A percentile compares a stretch with the other conserved stretches of the same genome.
Conservation (phyloP, 495 filamentous ascomycete species). For the Copromyces sp. region DNA sequence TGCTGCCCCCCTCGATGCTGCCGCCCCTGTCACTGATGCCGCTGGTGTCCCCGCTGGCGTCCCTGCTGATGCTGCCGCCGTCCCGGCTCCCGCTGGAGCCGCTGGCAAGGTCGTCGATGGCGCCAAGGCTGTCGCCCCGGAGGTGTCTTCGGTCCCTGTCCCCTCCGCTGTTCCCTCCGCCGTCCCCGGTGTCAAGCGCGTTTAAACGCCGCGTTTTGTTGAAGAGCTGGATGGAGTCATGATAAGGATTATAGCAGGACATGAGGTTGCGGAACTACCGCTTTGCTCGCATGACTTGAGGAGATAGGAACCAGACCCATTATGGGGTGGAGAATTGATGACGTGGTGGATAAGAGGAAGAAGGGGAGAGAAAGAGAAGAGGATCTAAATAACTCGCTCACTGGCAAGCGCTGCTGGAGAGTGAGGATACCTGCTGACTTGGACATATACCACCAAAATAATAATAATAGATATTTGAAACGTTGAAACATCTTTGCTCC, state of each 20-base stretch:
- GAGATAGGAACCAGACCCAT: not conserved
- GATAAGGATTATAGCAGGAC: conserved; percentile 8
- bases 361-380: not conserved
- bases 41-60: not conserved
- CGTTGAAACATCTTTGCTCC: not conserved
- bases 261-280: no score
- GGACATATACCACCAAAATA: not conserved
- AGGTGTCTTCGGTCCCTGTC: conserved; percentile 70
- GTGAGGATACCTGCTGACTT: not conserved
- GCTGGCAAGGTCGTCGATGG: no score
- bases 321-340: not conserved
- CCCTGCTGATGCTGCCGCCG: no score
- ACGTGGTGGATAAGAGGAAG: not conserved
- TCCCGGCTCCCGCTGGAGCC: no score
- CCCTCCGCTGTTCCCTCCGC: not conserved
- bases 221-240: conserved; percentile 22
- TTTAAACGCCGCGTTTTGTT: not conserved
- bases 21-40: not conserved
- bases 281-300: no score
- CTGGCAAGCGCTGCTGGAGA: not conserved
- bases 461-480: not conserved
- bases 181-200: not conserved
- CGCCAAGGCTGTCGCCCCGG: conserved; percentile 42
- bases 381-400: not conserved
- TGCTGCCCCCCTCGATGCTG: conserved; percentile 75